These are phyloP conservation scores for Collariella sp. DNA, from an alignment of 495 filamentous ascomycete species.

Conservation along the genomic window DNA sequence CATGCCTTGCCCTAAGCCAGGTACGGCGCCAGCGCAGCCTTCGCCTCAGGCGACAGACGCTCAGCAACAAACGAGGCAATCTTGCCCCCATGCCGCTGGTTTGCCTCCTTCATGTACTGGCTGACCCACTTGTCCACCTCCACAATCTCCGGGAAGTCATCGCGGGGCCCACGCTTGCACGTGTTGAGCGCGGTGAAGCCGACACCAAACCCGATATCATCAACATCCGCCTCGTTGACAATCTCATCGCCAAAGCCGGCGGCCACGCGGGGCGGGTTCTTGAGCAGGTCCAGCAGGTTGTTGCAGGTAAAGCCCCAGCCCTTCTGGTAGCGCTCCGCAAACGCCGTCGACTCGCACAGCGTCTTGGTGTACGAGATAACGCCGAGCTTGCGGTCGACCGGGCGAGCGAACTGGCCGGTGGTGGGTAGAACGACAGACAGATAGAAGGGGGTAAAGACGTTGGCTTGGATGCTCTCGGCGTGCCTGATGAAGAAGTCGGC, in stretches of 20 bases:
- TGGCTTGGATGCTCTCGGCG: conserved; percentile 69
- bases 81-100: conserved; percentile 34
- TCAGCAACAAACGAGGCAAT: conserved; percentile 31
- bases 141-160: conserved; percentile 73
- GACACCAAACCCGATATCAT: conserved; percentile 88
- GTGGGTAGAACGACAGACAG: conserved; percentile 75
- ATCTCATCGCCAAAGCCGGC: conserved; percentile 57
- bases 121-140: conserved; percentile 77
- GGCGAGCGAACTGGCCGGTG: conserved; percentile 75
- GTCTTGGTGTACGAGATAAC: conserved; percentile 89
- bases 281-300: conserved; percentile 75
- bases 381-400: conserved; percentile 85
- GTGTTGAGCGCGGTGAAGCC: conserved; percentile 90
- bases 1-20: conserved; percentile 21
- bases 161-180: conserved; percentile 56
- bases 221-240: conserved; percentile 76
- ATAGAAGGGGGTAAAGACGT: conserved; percentile 78
- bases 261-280: conserved; percentile 70
- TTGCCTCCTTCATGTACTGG: conserved; percentile 52
- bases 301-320: conserved; percentile 85
- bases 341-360: conserved; percentile 69
- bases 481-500: conserved; percentile 80
- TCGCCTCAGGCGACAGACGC: conserved; percentile 34
- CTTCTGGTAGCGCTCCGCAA: conserved; percentile 66
- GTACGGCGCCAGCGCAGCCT: conserved; percentile 35